A percentile compares a stretch with the other conserved stretches of the same genome.
Conservation (phyloP, 2,329 filamentous ascomycete species). For the Dactylellina haptotyla region DNA sequence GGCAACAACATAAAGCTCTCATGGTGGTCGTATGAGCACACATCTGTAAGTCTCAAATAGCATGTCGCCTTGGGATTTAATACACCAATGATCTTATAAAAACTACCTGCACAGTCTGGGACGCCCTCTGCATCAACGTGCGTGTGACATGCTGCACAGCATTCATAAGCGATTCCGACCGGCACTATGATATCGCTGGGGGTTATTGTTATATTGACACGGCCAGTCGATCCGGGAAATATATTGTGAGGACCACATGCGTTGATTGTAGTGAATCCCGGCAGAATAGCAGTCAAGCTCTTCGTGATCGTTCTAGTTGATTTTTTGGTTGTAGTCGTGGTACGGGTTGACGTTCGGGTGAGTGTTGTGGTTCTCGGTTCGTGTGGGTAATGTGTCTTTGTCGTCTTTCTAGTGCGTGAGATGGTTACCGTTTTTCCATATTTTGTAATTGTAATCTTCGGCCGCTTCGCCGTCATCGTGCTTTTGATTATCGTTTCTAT, state of each 20-base stretch:
- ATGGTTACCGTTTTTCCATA: slow-evolving; percentile 15
- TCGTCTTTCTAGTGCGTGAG: slow-evolving; percentile 8
- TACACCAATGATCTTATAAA: not conserved
- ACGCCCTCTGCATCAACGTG: slow-evolving; percentile 22
- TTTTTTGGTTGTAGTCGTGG: slow-evolving; percentile 14
- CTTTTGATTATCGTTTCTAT: slow-evolving; percentile 24
- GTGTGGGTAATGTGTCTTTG: slow-evolving; percentile 22
- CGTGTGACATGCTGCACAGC: slow-evolving; percentile 26
- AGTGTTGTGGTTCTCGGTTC: slow-evolving; percentile 24
- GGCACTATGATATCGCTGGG: not conserved
- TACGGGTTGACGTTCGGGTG: slow-evolving; percentile 5
- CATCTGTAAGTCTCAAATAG: slow-evolving; percentile 29
- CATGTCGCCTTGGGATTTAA: not conserved
- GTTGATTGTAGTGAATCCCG: slow-evolving; percentile 5
- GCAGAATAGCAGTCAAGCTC: slow-evolving; percentile 11
- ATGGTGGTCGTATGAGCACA: slow-evolving; percentile 31
- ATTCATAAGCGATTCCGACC: not conserved
- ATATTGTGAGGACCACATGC: slow-evolving; percentile 36
- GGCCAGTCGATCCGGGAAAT: slow-evolving; percentile 23
- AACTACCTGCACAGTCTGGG: slow-evolving; percentile 33
- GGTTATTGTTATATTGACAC: slow-evolving; percentile 1
- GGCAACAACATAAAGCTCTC: not conserved
- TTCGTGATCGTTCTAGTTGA: slow-evolving; percentile 17
- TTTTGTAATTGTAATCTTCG: slow-evolving; percentile 23
- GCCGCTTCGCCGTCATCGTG: slow-evolving; percentile 20